Evolutionary conservation across 257 asterid species (phyloP).

Genomic region (Solanum chilense): DNA sequence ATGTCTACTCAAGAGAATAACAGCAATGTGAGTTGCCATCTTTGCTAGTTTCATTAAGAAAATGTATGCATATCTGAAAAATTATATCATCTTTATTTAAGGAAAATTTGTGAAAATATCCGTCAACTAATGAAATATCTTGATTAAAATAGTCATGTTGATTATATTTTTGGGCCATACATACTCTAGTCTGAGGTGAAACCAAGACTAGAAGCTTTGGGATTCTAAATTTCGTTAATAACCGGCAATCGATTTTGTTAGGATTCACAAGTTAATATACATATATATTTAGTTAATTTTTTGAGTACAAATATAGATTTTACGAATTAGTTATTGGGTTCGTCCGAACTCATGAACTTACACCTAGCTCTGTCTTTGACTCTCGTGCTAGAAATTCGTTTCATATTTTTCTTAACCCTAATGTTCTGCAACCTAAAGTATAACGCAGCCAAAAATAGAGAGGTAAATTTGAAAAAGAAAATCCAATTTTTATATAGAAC

Average conservation of each 20-base stretch:
- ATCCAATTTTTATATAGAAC: too few relatives aligned
- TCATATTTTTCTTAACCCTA: neutral
- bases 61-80: neutral
- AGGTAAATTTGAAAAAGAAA: neutral
- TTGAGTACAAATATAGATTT: too few relatives aligned
- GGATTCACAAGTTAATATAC: too few relatives aligned
- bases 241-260: too few relatives aligned
- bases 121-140: neutral
- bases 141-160: neutral
- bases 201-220: too few relatives aligned
- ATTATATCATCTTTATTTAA: neutral
- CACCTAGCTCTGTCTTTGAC: too few relatives aligned
- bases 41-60: neutral
- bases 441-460: neutral
- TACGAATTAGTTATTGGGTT: too few relatives aligned
- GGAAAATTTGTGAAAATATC: neutral
- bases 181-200: neutral
- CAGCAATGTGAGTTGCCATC: neutral
- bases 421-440: neutral
- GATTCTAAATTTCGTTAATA: too few relatives aligned
- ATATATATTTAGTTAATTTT: too few relatives aligned
- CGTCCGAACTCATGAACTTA: too few relatives aligned
- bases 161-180: neutral
- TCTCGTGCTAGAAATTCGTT: neutral
- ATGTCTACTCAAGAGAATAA: neutral